Base-by-base conservation (phyloP, 2,329 filamentous ascomycete species). In the Shiraia bambusicola region DNA sequence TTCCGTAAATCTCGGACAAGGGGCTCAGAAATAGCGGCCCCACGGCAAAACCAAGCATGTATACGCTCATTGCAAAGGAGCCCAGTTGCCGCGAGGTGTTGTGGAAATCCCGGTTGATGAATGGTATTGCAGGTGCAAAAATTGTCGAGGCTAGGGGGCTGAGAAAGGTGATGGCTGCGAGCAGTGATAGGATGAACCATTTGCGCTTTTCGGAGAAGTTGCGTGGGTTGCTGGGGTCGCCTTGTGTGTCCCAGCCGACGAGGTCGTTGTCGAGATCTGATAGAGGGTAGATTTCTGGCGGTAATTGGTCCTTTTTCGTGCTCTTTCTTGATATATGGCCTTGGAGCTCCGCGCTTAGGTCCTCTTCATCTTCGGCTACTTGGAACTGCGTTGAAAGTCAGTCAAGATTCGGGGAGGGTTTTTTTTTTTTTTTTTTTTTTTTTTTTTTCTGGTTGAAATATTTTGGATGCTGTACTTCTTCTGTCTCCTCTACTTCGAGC, bases 121-220 rank as follows among this genome's bases (percentile, higher is more conserved):
- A 63, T 0, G 59, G 46, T 2, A 65, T 59, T 2, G 52, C 63
- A 0, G 67, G 67, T 2, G 66, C 65, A 35, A 69, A 56, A 13
- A 69, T 69, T 3, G 66, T 64, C 0, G 65, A 67, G 4, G 62
- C 57, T 1, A 70, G 46, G 1, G 65, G 64, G 40, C 59, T 68
- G 16, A 68, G 38, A 29, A 66, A 63, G 1, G 63, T 67, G 28
- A 69, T 66, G 5, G 59, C 57, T 6, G 52, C 45, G 7, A 68
- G 47, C 1, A 67, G 48, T 2, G 42, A 48, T 2, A 68, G 46
- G 7, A 57, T 58, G 22, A 49, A 58, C 49, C 58, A 59, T 42
- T 69, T 69, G 27, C 45, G 46, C 0, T 34, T 45, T 2, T 54
- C 45, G 0, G 58, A 33, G 14, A 63, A 67, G 34, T 69, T 69